Base-by-base conservation (phyloP, 106 monocot genomes). In the Dendrobium huoshanense region DNA sequence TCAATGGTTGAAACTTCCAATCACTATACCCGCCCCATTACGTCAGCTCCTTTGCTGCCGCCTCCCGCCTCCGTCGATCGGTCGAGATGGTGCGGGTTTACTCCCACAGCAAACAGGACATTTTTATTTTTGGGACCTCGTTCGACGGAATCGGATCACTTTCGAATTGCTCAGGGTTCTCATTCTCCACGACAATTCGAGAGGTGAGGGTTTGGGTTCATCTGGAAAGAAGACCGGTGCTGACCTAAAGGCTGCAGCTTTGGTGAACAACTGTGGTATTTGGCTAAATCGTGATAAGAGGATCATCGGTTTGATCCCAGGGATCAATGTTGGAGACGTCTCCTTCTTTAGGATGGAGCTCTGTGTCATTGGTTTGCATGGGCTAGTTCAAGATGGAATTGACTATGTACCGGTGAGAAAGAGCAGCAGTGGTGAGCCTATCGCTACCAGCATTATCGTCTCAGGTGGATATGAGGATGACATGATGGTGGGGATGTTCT, bases 311-410 rank as follows among this genome's bases (percentile, higher is more conserved):
- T 41, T 92, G 18, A 92, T 98, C 41, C 92, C 92, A 0, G 98
- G 98, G 47, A 84, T 92, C 20, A 10, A 54, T 29, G 82, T 99
- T 17, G 98, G 98, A 4, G 93, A 99, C 75, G 83, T 89, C 43
- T 99, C 88, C 85, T 93, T 95, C 85, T 99, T 84, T 67, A 83
- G 98, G 51, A 91, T 92, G 82, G 98, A 99, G 85, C 81, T 99
- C 9, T 93, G 92, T 78, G 89, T 99, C 11, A 45, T 99, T 13
- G 98, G 98, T 2, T 81, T 99, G 51, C 98, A 99, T 41, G 98
- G 98, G 4, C 98, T 93, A 81, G 89, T 88, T 16, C 98, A 99
- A 83, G 98, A 93, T 24, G 98, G 98, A 5, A 92, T 92, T 55
- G 92, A 92, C 49, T 88, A 88, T 49, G 88, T 88, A 4, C 58